Conservation (phyloP, 2,329 filamentous ascomycete species). For the Tolypocladium guangdongense region DNA sequence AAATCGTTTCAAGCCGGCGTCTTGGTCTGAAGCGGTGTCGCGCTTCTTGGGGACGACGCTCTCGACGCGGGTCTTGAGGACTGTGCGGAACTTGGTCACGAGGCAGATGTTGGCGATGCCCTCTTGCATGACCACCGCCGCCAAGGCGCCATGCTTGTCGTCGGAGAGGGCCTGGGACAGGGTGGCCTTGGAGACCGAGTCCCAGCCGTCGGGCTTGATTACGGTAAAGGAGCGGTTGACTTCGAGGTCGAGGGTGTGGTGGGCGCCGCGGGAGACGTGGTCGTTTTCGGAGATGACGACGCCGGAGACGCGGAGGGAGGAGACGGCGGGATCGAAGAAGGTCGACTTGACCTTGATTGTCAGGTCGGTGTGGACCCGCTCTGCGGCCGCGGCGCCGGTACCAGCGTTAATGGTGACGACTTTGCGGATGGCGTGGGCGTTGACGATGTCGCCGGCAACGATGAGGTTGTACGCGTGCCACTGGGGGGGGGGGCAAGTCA, state of each 20-base stretch:
- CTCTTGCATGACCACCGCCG: conserved; percentile 91
- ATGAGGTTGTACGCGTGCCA: conserved; percentile 55
- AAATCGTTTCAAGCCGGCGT: conserved; percentile 62
- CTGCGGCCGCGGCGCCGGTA: conserved; percentile 34
- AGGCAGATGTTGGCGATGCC: conserved; percentile 73
- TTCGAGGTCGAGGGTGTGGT: conserved; percentile 67
- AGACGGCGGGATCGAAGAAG: conserved; percentile 46
- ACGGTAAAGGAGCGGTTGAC: conserved; percentile 79
- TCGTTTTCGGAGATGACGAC: conserved; percentile 41
- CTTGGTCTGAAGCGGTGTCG: conserved; percentile 51
- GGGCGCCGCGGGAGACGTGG: conserved; percentile 40
- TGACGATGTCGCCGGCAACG: conserved; percentile 38
- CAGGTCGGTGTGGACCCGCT: conserved; percentile 47
- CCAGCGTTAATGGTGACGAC: conserved; percentile 38
- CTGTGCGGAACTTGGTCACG: conserved; percentile 69
- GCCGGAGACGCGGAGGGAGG: conserved; percentile 45
- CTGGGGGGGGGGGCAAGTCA: conserved; percentile 13
- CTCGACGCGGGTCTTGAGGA: conserved; percentile 55
- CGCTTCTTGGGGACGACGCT: conserved; percentile 57
- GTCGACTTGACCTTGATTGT: conserved; percentile 45
- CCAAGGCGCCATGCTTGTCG: conserved; percentile 69
- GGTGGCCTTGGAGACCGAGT: conserved; percentile 72
- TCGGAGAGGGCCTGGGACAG: conserved; percentile 70
- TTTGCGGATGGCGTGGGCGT: conserved; percentile 45
- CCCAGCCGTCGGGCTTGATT: conserved; percentile 78